Evolutionary conservation across 2,329 filamentous ascomycete species (phyloP).

Genomic region (Amauroascus verrucosus): DNA sequence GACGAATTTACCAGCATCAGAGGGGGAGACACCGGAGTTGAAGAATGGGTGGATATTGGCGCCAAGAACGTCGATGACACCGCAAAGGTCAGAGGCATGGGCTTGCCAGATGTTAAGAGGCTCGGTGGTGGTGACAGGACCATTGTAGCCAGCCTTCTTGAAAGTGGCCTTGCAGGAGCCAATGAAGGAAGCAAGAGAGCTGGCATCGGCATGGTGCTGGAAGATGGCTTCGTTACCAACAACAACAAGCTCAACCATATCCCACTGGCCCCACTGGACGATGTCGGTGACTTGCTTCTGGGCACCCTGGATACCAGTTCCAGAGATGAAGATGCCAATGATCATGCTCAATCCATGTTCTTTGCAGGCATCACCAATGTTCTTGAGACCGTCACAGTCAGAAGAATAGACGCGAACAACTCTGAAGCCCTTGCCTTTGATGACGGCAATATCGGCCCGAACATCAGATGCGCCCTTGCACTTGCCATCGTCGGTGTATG

Average conservation of each 20-base stretch:
- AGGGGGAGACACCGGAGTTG: constrained; percentile 57
- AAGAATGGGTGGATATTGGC: constrained; percentile 93
- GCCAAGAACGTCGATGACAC: constrained; percentile 64
- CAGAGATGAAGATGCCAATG: constrained; percentile 75
- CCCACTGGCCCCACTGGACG: constrained; percentile 59
- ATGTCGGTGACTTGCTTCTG: constrained; percentile 65
- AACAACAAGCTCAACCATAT: constrained; percentile 66
- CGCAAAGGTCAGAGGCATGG: constrained; percentile 55
- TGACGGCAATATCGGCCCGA: constrained; percentile 48
- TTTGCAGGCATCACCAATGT: constrained; percentile 60
- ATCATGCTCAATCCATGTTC: constrained; percentile 65
- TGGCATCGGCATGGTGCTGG: constrained; percentile 56
- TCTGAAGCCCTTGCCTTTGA: constrained; percentile 57
- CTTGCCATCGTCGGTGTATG: constrained; percentile 48
- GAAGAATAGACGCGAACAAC: constrained; percentile 78
- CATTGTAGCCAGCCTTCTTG: constrained; percentile 55
- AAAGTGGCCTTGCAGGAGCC: constrained; percentile 54
- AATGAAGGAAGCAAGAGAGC: constrained; percentile 62
- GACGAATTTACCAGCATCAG: constrained; percentile 66
- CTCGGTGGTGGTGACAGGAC: constrained; percentile 74
- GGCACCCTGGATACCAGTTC: constrained; percentile 50
- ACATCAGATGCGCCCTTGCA: constrained; percentile 59
- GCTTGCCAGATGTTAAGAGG: constrained; percentile 66
- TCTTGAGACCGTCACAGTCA: constrained; percentile 72
- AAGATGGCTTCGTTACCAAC: constrained; percentile 87